Percentiles rank a stretch among this genome's conserved stretches.
phyloP scores from a whole-genome alignment of 306 rosid species.

The Cucumis sativus region DNA sequence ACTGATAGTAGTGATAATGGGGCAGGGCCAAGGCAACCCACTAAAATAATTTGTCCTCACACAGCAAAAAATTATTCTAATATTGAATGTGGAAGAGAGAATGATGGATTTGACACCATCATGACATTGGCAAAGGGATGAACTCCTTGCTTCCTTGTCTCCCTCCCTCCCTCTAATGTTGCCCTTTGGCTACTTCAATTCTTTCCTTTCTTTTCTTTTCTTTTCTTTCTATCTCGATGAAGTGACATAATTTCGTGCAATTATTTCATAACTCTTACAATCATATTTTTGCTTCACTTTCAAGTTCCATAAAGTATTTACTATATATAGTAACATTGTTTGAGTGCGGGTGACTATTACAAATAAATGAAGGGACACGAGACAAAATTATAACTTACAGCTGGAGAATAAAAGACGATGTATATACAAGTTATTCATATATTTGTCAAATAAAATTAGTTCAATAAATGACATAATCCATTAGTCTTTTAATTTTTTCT shows the following conservation, averaged over 20 bases:
- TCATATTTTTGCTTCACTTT: background rate
- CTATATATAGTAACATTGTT: background rate
- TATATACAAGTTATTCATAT: background rate
- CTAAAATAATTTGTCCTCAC: background rate
- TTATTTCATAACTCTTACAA: background rate
- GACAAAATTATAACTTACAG: background rate
- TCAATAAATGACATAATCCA: background rate
- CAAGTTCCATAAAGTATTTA: background rate
- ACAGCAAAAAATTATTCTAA: background rate
- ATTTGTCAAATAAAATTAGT: background rate
- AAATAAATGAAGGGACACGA: background rate
- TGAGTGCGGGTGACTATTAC: background rate
- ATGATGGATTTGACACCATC: slow-evolving; percentile 7
- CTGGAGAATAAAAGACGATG: background rate
- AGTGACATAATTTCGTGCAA: background rate
- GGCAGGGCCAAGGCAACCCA: background rate
- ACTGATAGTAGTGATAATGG: background rate
- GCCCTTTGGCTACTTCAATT: background rate
- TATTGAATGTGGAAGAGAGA: background rate
- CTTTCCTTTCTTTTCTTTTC: background rate
- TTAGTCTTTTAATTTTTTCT: background rate
- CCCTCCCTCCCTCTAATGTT: background rate
- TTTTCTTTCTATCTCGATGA: background rate
- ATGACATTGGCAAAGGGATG: background rate
- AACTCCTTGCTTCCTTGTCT: background rate